A percentile compares a stretch with the other conserved stretches of the same genome.
Conservation (phyloP, 2,329 filamentous ascomycete genomes). For the Verticillium tricorpus region DNA sequence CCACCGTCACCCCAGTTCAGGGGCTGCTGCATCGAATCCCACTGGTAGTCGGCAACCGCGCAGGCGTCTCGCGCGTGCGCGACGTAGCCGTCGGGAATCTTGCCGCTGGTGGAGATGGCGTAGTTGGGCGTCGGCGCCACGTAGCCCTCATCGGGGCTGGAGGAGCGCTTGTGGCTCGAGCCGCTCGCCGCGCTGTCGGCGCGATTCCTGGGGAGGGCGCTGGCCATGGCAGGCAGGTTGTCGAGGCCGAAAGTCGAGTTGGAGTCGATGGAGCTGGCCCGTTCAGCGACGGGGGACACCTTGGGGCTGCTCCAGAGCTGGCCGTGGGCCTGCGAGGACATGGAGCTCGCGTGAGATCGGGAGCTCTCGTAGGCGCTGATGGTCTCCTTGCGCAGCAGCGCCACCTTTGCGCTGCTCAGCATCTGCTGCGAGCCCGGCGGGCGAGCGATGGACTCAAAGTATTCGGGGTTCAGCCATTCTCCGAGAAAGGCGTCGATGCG, state of each 20-base stretch:
- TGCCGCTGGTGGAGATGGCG: constrained; percentile 72
- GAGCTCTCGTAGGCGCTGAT: constrained; percentile 39
- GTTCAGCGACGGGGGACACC: constrained; percentile 9
- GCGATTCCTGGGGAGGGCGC: constrained; percentile 26
- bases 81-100: constrained; percentile 84
- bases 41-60: constrained; percentile 84
- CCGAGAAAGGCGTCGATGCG: constrained; percentile 90
- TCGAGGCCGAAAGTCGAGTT: constrained; percentile 10
- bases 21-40: constrained; percentile 82
- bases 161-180: constrained; percentile 11
- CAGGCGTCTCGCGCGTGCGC: constrained; percentile 87
- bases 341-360: constrained; percentile 12
- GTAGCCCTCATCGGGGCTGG: constrained; percentile 47
- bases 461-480: constrained; percentile 91
- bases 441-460: constrained; percentile 87
- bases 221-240: constrained; percentile 25
- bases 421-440: constrained; percentile 84
- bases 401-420: constrained; percentile 83
- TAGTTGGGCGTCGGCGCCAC: constrained; percentile 75
- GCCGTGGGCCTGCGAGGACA: constrained; percentile 9
- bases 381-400: constrained; percentile 74
- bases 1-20: constrained; percentile 86
- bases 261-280: constrained; percentile 12
- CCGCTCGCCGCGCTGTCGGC: constrained; percentile 18
- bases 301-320: constrained; percentile 32